Base-by-base conservation (phyloP, 1,139 yeast species). In the Pichia sp. region DNA sequence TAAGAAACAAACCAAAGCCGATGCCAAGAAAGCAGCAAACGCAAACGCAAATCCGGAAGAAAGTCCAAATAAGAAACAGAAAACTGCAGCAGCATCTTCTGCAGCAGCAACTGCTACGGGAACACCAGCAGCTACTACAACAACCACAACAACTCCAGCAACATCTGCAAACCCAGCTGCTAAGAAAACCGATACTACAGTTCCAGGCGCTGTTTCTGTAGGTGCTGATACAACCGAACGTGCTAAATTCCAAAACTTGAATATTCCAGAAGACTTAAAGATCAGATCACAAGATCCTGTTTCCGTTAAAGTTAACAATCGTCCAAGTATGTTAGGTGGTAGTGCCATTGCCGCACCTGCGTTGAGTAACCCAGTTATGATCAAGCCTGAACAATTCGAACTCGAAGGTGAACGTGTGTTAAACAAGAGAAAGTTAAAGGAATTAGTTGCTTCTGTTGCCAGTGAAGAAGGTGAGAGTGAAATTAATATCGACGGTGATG, bases 401-500 rank as follows among this genome's bases (percentile, higher is more conserved):
- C 72, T 88, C 55, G 87, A 85, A 44, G 83, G 85, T 8, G 96
- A 91, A 48, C 73, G 96, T 24, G 94, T 91, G 3, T 72, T 93
- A 58, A 86, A 95, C 31, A 93, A 93, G 66, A 75, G 99, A 45
- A 93, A 93, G 62, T 73, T 93, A 52, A 77, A 87, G 47, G 99
- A 93, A 61, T 72, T 93, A 52, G 94, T 93, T 8, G 81, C 83
- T 57, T 79, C 87, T 4, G 87, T 90, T 9, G 90, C 91, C 8
- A 79, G 84, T 4, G 91, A 86, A 63, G 90, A 86, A 65, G 91
- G 93, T 27, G 94, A 88, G 58, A 90, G 95, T 4, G 93, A 88
- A 58, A 86, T 95, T 9, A 78, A 79, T n/a, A 85, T 93, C 47
- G 98, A 91, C 63, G 97, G 97, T 28, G 97, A 93, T 66, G 98